Evolutionary conservation across 139 green algal genomes (phyloP), one percentile per base, ranked within the genome.

Genomic region (Pseudopediastrum boryanum): DNA sequence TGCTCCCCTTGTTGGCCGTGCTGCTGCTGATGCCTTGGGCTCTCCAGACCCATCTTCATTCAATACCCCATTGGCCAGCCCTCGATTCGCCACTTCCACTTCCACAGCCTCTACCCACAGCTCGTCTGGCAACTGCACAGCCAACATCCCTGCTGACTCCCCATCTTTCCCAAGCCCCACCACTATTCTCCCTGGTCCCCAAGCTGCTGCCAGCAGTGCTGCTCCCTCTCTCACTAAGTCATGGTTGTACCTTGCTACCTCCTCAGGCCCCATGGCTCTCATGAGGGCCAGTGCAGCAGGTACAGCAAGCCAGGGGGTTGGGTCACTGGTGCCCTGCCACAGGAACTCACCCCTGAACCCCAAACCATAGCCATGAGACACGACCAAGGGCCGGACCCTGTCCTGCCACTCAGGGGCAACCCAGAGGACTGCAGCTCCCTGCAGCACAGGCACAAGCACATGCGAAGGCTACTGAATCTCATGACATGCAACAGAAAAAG

Each of bases 341-440:
- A 90, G 62, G 36, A 88, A 93, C 81, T 93, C 88, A 1, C 33
- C 88, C 31, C 82, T 82, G 70, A 89, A 90, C 10, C 88, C 88
- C 71, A 90, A 79, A 3, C 64, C 64, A 31, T 78, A 78, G 39
- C 71, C 71, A 51, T 78, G 71, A 25, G 44, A 67, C 9, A n/a
- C 9, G 2, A 78, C 71, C 25, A 54, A 48, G 2, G 71, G 71
- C 25, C 21, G 51, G 27, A 78, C 71, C 9, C 27, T 2, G 0
- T 29, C 19, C 68, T 89, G 85, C 51, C 54, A 65, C 4, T 19
- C 12, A 10, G 33, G 72, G 12, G 64, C 41, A 38, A 84, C 85
- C 85, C 85, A 89, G 23, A 89, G 84, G 75, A 86, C 54, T 6
- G 84, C 84, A n/a, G 81, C 71, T 19, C 80, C 80, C 72, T 89